A percentile compares a stretch with the other conserved stretches of the same genome.
Evolutionary conservation across 805 yeast genomes (phyloP).

Genomic region (Naumovozyma baii): DNA sequence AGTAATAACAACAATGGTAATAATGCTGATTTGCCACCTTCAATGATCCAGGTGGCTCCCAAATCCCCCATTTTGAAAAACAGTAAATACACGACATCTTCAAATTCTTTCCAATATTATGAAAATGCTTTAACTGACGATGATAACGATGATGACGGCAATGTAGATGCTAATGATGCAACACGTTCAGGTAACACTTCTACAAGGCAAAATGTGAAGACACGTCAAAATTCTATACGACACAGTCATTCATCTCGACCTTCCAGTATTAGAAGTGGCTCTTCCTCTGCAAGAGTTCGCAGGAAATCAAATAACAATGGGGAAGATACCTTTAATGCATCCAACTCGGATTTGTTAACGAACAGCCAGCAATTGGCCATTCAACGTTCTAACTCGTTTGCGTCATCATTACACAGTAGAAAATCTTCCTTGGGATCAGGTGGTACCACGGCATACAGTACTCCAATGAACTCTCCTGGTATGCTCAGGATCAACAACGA

Average conservation of each 20-base stretch:
- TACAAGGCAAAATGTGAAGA: conserved; percentile 1
- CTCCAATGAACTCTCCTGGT: conserved; percentile 29
- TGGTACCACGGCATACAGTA: conserved; percentile 24
- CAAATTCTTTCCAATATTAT: conserved; percentile 18
- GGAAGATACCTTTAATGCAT: background rate
- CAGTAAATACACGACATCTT: conserved; percentile 11
- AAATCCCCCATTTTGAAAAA: conserved; percentile 61
- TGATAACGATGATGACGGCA: conserved; percentile 18
- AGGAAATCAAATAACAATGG: conserved; percentile 14
- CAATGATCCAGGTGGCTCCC: conserved; percentile 63
- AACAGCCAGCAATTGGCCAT: conserved; percentile 4
- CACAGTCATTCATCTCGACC: conserved; percentile 17
- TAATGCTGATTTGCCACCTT: conserved; percentile 45
- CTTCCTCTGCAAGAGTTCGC: conserved; percentile 14
- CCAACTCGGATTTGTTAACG: background rate
- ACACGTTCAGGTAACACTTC: background rate
- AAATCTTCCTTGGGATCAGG: conserved; percentile 23
- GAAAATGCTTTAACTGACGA: conserved; percentile 28
- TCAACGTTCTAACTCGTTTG: conserved; percentile 22
- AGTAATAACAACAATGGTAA: conserved; percentile 26
- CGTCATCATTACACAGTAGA: conserved; percentile 25
- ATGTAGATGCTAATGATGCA: background rate
- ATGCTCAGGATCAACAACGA: conserved; percentile 7
- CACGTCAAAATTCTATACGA: conserved; percentile 11
- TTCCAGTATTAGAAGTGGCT: conserved; percentile 19